Evolutionary conservation across 768 basidiomycete genomes (phyloP).

Genomic region (Boletus pseudopeckii): DNA sequence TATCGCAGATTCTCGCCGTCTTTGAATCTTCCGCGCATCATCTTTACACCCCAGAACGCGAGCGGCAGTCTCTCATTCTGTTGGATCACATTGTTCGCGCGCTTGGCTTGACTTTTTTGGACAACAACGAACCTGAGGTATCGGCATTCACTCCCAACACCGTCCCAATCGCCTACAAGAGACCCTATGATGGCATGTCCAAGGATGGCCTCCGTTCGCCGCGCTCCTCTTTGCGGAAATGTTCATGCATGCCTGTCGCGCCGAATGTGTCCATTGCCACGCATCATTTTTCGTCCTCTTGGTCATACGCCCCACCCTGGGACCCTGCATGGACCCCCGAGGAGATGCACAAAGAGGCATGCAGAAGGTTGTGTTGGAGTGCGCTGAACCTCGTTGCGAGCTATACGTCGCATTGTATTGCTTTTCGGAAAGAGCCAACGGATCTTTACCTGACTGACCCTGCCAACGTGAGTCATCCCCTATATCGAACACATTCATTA

Average conservation of each 20-base stretch:
- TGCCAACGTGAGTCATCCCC: constrained; percentile 50
- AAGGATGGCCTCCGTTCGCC: constrained; percentile 29
- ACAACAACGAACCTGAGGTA: constrained; percentile 52
- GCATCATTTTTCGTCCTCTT: constrained; percentile 40
- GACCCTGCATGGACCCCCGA: constrained; percentile 50
- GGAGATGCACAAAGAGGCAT: constrained; percentile 64
- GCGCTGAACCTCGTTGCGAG: constrained; percentile 65
- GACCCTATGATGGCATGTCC: constrained; percentile 27
- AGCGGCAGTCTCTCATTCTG: constrained; percentile 48
- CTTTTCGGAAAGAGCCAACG: constrained; percentile 56
- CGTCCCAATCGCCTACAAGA: constrained; percentile 47
- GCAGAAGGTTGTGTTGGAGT: constrained; percentile 74
- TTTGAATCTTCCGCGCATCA: constrained; percentile 78
- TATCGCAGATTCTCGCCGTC: constrained; percentile 63
- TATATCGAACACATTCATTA: constrained; percentile 1
- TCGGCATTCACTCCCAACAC: constrained; percentile 46
- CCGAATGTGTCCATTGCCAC: constrained; percentile 30
- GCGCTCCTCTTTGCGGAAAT: constrained; percentile 34
- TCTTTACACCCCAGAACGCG: constrained; percentile 53
- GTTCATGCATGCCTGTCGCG: constrained; percentile 45
- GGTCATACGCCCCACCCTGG: constrained; percentile 59
- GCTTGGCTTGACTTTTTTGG: constrained; percentile 53
- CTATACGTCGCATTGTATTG: constrained; percentile 66
- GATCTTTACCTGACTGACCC: constrained; percentile 61
- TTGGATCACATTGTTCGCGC: constrained; percentile 65